Evolutionary conservation across 2,329 filamentous ascomycete genomes (phyloP).

Genomic region (Triangularia verruculosa): DNA sequence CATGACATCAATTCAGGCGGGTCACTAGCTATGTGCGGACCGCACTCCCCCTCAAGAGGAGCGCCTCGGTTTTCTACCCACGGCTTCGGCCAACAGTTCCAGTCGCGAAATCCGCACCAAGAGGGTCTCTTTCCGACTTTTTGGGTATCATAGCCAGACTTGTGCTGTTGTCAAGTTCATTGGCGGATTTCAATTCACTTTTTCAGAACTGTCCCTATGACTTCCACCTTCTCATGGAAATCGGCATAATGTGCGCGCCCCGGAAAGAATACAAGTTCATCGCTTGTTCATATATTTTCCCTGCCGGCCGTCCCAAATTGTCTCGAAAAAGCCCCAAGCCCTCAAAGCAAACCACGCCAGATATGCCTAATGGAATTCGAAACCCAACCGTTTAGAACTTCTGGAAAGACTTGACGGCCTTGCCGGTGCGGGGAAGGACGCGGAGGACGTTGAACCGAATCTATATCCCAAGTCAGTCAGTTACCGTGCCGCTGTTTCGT

Average conservation of each 20-base stretch:
- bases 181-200: slow-evolving; percentile 30
- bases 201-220: slow-evolving; percentile 34
- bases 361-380: slow-evolving; percentile 32
- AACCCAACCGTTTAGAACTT: slow-evolving; percentile 76
- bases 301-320: slow-evolving; percentile 30
- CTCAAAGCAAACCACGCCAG: slow-evolving; percentile 36
- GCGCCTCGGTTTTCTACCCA: neutral
- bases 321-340: slow-evolving; percentile 34
- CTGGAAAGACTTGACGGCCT: slow-evolving; percentile 94
- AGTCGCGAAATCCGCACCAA: neutral
- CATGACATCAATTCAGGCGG: neutral
- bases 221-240: slow-evolving; percentile 23
- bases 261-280: slow-evolving; percentile 25
- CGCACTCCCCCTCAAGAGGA: neutral
- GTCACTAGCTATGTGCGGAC: neutral
- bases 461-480: slow-evolving; percentile 43
- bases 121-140: neutral
- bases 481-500: neutral
- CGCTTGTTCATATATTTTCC: slow-evolving; percentile 24
- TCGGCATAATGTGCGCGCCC: slow-evolving; percentile 26
- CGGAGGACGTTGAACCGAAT: slow-evolving; percentile 99
- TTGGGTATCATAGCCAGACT: slow-evolving; percentile 22
- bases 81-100: neutral
- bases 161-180: slow-evolving; percentile 25
- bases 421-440: slow-evolving; percentile 95